Evolutionary conservation across 257 asterid species (phyloP).

Genomic region (Jasminum sambac): DNA sequence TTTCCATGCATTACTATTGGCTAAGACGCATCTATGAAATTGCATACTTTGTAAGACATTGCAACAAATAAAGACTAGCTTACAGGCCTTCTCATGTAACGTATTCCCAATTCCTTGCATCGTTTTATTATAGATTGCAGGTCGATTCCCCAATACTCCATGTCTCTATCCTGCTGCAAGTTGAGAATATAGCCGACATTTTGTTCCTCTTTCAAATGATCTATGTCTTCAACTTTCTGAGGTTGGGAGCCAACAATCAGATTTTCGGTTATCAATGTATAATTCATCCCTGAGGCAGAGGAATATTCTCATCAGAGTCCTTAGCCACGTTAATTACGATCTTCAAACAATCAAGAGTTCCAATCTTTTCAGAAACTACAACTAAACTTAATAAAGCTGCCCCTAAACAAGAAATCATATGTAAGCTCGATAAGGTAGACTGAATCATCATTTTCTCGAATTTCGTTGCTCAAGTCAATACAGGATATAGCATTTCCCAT

Average conservation of each 20-base stretch:
- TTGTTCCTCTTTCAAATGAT: slow-evolving; percentile 69
- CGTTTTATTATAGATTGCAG: slow-evolving; percentile 57
- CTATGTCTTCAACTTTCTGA: slow-evolving; percentile 81
- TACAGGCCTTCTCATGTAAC: slow-evolving; percentile 96
- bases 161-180: slow-evolving; percentile 87
- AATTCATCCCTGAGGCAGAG: slow-evolving; percentile 81
- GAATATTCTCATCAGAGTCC: slow-evolving; percentile 20
- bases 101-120: slow-evolving; percentile 66
- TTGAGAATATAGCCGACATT: slow-evolving; percentile 76
- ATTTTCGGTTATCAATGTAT: slow-evolving; percentile 75
- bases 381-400: neutral
- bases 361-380: neutral
- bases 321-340: slow-evolving; percentile 12
- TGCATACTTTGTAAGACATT: neutral
- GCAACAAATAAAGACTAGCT: slow-evolving; percentile 37
- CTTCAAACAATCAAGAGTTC: neutral
- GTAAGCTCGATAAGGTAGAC: neutral
- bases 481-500: neutral
- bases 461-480: slow-evolving; percentile 1
- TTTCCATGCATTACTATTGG: neutral
- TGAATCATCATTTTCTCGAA: neutral
- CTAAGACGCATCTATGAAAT: neutral
- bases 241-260: slow-evolving; percentile 94
- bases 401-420: neutral
- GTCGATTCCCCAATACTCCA: slow-evolving; percentile 82